Base-by-base conservation (phyloP, 129 eudicot species). In the Cynara cardunculus region DNA sequence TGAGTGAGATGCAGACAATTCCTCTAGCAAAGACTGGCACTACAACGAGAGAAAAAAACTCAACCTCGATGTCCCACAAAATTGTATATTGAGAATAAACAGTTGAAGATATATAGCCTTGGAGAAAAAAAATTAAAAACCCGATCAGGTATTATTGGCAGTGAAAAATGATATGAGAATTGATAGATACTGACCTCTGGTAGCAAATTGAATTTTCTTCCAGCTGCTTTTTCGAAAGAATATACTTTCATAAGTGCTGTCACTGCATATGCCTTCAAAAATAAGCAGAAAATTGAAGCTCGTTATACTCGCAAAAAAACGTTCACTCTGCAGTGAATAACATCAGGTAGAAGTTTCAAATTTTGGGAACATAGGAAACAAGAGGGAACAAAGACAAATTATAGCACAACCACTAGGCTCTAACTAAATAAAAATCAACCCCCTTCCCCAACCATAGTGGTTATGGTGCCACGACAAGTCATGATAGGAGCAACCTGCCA, bases 1-100 rank as follows among this genome's bases (percentile, higher is more conserved):
- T 84, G 99, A 95, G 82, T 89, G 91, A 22, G 99, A 95, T 66
- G 97, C 99, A 62, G 85, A 92, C 69, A 92, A 64, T 30, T 90
- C 99, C 75, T 95, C 99, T 2, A 92, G 89, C 81, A 95, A 84
- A 4, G 99, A 87, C 59, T 95, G 97, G 74, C 97, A 92, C 98
- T 94, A 91, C 79, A 87, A 75, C 61, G 69, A 69, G 56, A 37
- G 49, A 56, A 79, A 11, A 18, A 30, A 69, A 69, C 5, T 69
- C 37, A 30, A 69, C 21, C 73, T 27, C 21, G 7, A 69, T 0
- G 13, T 7, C 41, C 6, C 4, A 28, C 14, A 73, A 35, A 32
- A 72, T 24, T 61, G 37, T 71, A 71, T 71, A 5, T 71, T 71
- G 28, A 53, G 71, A 66, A 73, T 11, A 24, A 78, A 39, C n/a